Evolutionary conservation across 176 grass and related monocot genomes (phyloP), one percentile per base, ranked within the genome.

Genomic region (Oryza meridionalis): DNA sequence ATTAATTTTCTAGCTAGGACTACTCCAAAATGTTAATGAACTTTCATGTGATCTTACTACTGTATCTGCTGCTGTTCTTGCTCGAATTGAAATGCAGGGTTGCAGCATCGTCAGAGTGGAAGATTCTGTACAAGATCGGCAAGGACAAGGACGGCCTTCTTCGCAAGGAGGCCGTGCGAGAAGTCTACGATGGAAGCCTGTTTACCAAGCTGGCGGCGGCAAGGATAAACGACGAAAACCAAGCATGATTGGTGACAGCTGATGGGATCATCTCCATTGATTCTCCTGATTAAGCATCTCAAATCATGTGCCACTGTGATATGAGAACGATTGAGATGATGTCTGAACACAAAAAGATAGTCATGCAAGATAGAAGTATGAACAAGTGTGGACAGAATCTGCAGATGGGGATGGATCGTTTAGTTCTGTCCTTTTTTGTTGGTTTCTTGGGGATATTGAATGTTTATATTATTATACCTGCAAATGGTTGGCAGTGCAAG

Each of bases 111-210:
- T 46, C 50, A 7, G 96, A 98, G 69, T 98, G 96, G 96, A 92
- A 85, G 71, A 4, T 91, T 2, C 33, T 95, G 3, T 94, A 87
- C 70, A 59, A 10, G 2, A 78, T 95, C 13, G 87, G 68, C 82
- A 93, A 95, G 80, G 93, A 92, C 77, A 87, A 98, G 85, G 85
- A 96, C 67, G 93, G 93, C 10, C 87, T 96, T 16, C 96, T 99
- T 26, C 85, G 45, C 15, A 99, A 91, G 81, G 93, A 92, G 3
- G 76, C 77, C 73, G 62, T 70, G 5, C 76, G 84, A 38, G 67
- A 38, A 76, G 86, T 89, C 16, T 99, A 94, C 58, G 93, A 99
- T 70, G 96, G 96, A 29, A 87, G 31, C 59, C 67, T 99, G 12
- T 99, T 99, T 77, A 24, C 80, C 53, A 70, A 74, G 73, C 13